A percentile compares a stretch with the other conserved stretches of the same genome.
Evolutionary conservation across 257 asterid species (phyloP).

Genomic region (Capsicum baccatum): DNA sequence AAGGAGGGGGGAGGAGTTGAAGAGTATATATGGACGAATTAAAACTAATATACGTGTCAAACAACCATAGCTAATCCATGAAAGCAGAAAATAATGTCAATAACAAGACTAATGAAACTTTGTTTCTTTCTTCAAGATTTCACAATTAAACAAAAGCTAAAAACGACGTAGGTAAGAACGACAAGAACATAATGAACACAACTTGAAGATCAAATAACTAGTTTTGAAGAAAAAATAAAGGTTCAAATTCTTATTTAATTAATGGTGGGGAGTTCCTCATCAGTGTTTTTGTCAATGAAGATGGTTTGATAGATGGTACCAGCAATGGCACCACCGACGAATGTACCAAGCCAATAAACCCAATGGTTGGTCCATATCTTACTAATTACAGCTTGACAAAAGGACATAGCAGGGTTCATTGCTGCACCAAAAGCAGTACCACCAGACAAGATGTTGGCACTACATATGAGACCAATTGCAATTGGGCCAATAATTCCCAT

Average conservation of each 20-base stretch:
- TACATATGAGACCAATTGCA: constrained; percentile 78
- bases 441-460: constrained; percentile 82
- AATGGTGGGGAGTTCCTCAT: constrained; percentile 55
- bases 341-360: constrained; percentile 84
- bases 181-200: background rate
- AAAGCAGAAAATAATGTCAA: too few species aligned
- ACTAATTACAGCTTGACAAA: constrained; percentile 77
- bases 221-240: too few species aligned
- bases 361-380: constrained; percentile 80
- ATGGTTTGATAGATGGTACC: constrained; percentile 59
- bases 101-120: too few species aligned
- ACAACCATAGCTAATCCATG: too few species aligned
- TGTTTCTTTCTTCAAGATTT: too few species aligned
- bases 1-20: too few species aligned
- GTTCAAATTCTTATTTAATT: background rate
- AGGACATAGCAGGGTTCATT: constrained; percentile 85
- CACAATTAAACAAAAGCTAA: background rate
- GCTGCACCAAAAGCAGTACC: constrained; percentile 77
- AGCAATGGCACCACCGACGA: constrained; percentile 65
- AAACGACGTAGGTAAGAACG: too few species aligned
- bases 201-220: background rate
- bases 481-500: constrained; percentile 71
- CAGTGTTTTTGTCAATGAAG: constrained; percentile 52
- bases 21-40: too few species aligned
- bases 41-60: too few species aligned